Conservation (phyloP, 257 asterid species). For the Galeopsis tetrahit region DNA sequence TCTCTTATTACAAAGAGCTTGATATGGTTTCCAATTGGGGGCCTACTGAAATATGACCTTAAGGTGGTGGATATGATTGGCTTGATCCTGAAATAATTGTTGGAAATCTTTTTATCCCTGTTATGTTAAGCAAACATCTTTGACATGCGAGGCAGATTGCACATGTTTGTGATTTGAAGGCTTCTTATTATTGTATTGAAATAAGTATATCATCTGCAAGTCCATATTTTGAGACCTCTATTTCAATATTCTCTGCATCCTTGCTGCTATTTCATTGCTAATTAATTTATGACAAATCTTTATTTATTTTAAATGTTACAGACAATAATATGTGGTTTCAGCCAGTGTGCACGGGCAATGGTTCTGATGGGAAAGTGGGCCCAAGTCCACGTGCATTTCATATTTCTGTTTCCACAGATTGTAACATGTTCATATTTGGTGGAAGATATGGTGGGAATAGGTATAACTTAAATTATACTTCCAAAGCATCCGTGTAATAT, state of each 20-base stretch:
- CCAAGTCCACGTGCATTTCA: constrained; percentile 95
- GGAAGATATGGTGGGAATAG: constrained; percentile 92
- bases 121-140: background rate
- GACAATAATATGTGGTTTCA: constrained; percentile 89
- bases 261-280: background rate
- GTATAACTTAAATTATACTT: constrained; percentile 38
- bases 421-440: constrained; percentile 95
- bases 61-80: background rate
- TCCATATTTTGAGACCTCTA: background rate
- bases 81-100: background rate
- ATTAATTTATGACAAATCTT: background rate
- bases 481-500: constrained; percentile 26
- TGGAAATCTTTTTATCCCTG: background rate
- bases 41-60: background rate
- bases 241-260: constrained; percentile 16
- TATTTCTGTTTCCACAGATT: constrained; percentile 83
- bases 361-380: constrained; percentile 78
- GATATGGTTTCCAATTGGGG: background rate
- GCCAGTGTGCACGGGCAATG: constrained; percentile 87
- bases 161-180: constrained; percentile 17
- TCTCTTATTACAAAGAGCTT: background rate
- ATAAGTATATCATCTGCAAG: constrained; percentile 21
- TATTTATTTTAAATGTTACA: constrained; percentile 47
- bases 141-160: background rate
- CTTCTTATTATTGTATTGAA: constrained; percentile 21